Evolutionary conservation across 176 grass and related monocot species (phyloP).

Genomic region (Bonia amplexicaulis): DNA sequence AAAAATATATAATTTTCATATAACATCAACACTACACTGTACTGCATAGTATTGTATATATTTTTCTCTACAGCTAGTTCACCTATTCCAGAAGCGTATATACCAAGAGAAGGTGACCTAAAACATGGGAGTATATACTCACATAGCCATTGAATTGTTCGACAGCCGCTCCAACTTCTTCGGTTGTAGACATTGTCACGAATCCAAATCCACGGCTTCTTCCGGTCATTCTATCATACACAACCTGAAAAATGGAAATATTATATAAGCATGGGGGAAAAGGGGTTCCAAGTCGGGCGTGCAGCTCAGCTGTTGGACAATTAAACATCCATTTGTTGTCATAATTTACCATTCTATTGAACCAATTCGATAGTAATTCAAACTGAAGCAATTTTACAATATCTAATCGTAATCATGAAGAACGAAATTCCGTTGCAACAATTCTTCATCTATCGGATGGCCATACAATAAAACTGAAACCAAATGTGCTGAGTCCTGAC

Average conservation of each 20-base stretch:
- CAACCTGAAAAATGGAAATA: constrained; percentile 44
- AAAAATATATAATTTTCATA: background rate
- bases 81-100: background rate
- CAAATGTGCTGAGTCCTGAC: background rate
- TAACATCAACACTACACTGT: background rate
- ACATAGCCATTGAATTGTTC: constrained; percentile 84
- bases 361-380: background rate
- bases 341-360: background rate
- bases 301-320: background rate
- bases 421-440: background rate
- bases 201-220: constrained; percentile 95
- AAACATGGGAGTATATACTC: constrained; percentile 35
- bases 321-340: background rate
- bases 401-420: background rate
- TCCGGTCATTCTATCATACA: constrained; percentile 90
- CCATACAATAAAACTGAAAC: background rate
- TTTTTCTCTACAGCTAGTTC: background rate
- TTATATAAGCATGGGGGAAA: background rate
- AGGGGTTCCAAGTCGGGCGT: background rate
- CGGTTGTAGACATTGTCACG: constrained; percentile 73
- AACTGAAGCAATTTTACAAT: background rate
- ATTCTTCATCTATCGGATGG: background rate
- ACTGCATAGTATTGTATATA: background rate
- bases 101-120: background rate
- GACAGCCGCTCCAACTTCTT: constrained; percentile 60